phyloP scores from a whole-genome alignment of 2,329 filamentous ascomycete genomes.

The Dothideomycetes sp. region DNA sequence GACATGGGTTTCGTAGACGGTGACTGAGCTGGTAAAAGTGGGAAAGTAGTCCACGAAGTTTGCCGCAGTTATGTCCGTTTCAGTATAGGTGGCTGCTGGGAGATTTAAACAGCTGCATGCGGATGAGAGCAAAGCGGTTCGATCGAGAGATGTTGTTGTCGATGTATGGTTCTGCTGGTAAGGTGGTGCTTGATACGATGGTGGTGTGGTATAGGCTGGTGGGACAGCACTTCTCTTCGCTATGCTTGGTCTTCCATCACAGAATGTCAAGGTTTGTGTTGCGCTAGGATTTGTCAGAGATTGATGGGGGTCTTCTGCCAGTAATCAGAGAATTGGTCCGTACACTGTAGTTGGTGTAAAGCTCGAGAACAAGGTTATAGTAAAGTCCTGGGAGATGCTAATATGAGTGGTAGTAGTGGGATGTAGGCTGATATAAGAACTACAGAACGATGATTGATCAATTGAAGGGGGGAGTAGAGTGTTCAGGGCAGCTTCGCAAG shows the following conservation, averaged over 20 bases:
- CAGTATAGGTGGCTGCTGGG: background rate
- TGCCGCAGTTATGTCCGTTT: background rate
- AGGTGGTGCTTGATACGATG: too few relatives aligned
- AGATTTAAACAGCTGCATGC: background rate
- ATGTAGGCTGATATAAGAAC: background rate
- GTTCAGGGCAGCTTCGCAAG: too few relatives aligned
- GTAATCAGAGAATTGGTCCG: background rate
- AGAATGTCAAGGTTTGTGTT: slow-evolving; percentile 6
- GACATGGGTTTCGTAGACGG: background rate
- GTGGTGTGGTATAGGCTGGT: background rate
- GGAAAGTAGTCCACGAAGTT: background rate
- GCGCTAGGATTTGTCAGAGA: too few relatives aligned
- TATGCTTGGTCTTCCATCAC: background rate
- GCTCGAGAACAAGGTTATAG: background rate
- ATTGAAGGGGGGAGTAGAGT: too few relatives aligned
- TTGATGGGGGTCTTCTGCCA: background rate
- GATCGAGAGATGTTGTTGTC: too few relatives aligned
- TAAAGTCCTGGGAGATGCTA: background rate
- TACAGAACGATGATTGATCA: too few relatives aligned
- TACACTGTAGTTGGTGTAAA: background rate
- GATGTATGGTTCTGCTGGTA: too few relatives aligned
- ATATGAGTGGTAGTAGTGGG: background rate
- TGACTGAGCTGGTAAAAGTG: background rate
- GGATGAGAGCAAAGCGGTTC: background rate
- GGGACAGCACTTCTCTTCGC: background rate